These are phyloP conservation scores for Arthrobotrys pseudoclavata DNA, from an alignment of 2,329 filamentous ascomycete species.

Conservation along the genomic window DNA sequence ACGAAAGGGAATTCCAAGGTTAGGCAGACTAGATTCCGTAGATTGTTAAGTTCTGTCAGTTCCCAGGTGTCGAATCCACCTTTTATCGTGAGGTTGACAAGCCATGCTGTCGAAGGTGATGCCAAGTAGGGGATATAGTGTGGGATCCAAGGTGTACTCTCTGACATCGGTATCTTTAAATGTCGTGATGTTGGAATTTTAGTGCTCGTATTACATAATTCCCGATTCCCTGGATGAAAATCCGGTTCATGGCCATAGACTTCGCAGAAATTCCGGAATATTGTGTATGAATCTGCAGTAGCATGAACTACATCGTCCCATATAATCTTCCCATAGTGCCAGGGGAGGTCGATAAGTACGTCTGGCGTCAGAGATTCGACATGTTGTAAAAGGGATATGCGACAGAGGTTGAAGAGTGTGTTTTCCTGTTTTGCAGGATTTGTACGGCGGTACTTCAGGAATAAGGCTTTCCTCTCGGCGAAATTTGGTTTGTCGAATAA, in stretches of 20 bases:
- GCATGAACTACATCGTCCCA: constrained; percentile 53
- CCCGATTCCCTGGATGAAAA: constrained; percentile 50
- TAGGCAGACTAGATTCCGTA: constrained; percentile 44
- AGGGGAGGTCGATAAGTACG: constrained; percentile 36
- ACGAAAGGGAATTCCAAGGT: constrained; percentile 23
- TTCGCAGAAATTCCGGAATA: constrained; percentile 58
- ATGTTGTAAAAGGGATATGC: constrained; percentile 41
- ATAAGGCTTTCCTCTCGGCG: constrained; percentile 19
- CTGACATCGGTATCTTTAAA: constrained; percentile 41
- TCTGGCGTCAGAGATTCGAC: constrained; percentile 55
- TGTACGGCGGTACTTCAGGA: constrained; percentile 45
- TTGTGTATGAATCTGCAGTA: constrained; percentile 44
- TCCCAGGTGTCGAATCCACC: constrained; percentile 50
- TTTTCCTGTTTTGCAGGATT: constrained; percentile 42
- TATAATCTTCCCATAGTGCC: constrained; percentile 51
- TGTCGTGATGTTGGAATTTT: constrained; percentile 26
- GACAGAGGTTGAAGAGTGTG: constrained; percentile 50
- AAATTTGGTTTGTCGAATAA: constrained; percentile 39
- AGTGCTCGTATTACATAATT: constrained; percentile 17
- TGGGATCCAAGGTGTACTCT: constrained; percentile 38
- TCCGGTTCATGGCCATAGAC: constrained; percentile 53
- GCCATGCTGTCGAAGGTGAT: constrained; percentile 30
- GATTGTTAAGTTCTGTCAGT: constrained; percentile 33
- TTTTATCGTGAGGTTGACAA: constrained; percentile 41
- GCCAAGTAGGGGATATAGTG: constrained; percentile 42